phyloP scores from a whole-genome alignment of 495 filamentous ascomycete genomes.

The Aspergillus steynii region DNA sequence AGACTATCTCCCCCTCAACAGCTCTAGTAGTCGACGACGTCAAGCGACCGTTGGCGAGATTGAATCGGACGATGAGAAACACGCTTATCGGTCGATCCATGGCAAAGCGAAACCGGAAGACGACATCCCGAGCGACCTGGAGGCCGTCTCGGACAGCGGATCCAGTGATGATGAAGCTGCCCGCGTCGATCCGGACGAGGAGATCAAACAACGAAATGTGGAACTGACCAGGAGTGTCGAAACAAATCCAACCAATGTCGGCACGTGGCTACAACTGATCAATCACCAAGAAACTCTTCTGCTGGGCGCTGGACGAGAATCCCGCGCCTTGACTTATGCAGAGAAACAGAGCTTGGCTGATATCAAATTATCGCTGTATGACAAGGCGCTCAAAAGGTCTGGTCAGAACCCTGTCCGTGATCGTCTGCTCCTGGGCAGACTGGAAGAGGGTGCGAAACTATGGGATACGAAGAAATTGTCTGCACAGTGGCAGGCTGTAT shows the following conservation, averaged over 20 bases:
- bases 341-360: conserved; percentile 70
- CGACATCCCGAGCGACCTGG: conserved; percentile 47
- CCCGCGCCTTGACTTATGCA: conserved; percentile 51
- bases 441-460: conserved; percentile 67
- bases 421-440: conserved; percentile 61
- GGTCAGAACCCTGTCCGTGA: conserved; percentile 46
- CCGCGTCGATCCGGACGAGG: conserved; percentile 33
- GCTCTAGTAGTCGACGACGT: conserved; percentile 26
- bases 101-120: conserved; percentile 61
- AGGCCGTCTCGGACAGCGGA: conserved; percentile 52
- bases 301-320: conserved; percentile 32
- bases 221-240: conserved; percentile 61
- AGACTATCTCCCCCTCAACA: conserved; percentile 49
- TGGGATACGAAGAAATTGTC: conserved; percentile 68
- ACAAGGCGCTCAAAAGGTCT: conserved; percentile 67
- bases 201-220: conserved; percentile 51
- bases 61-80: conserved; percentile 47
- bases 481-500: conserved; percentile 63
- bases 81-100: conserved; percentile 71
- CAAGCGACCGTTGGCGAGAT: conserved; percentile 11
- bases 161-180: conserved; percentile 37
- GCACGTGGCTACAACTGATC: conserved; percentile 75
- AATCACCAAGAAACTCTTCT: conserved; percentile 71
- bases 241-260: conserved; percentile 61
- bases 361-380: conserved; percentile 78